Conservation (phyloP, 2,329 filamentous ascomycete species). For the Colletotrichum lindemuthianum region DNA sequence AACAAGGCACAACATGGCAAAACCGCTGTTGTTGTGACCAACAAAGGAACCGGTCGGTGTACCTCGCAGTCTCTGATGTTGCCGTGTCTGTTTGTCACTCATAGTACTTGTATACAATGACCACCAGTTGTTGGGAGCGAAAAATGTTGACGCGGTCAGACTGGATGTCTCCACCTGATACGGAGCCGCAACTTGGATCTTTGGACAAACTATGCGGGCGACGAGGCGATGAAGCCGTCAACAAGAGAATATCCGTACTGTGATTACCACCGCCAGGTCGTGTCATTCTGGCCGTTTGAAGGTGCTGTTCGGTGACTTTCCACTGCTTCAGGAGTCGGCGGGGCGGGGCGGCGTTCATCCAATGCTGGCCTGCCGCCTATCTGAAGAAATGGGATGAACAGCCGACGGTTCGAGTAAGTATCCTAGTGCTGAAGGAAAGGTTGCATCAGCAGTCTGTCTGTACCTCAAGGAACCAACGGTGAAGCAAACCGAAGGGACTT, state of each 20-base stretch:
- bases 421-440: neutral
- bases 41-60: no score
- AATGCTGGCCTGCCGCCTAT: conserved; percentile 3
- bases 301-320: no score
- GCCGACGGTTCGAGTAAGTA: conserved; percentile 5
- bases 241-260: no score
- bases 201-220: conserved; percentile 1
- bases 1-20: neutral
- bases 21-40: neutral
- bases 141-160: conserved; percentile 21
- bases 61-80: no score
- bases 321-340: neutral
- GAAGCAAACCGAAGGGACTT: no score
- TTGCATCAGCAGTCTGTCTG: neutral
- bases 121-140: neutral
- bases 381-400: conserved; percentile 4
- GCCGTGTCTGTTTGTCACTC: neutral
- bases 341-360: conserved; percentile 16
- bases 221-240: neutral
- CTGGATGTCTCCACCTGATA: conserved; percentile 23
- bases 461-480: no score
- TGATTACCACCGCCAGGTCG: no score
- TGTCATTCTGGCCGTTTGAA: no score
- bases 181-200: conserved; percentile 1
- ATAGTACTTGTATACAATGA: conserved; percentile 1